Percentiles rank a stretch among this genome's conserved stretches.
Conservation (phyloP, 345 rosid genomes). For the Dipteronia sinensis region DNA sequence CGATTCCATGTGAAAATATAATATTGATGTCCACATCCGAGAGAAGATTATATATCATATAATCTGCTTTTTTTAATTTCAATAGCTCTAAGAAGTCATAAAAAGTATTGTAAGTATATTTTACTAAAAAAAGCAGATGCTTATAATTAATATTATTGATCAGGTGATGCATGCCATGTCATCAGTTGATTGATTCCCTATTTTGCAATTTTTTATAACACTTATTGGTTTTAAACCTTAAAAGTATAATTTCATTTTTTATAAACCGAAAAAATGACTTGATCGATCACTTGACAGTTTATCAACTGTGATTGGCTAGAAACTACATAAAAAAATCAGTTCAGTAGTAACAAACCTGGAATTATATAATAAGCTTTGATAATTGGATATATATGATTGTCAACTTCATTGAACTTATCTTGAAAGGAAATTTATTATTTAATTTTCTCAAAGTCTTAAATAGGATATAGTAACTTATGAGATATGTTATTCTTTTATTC, state of each 20-base stretch:
- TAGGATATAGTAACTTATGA: not conserved
- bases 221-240: not conserved
- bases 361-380: not conserved
- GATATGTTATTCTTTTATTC: not conserved
- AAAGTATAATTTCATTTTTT: not conserved
- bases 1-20: not conserved
- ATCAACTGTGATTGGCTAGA: not conserved
- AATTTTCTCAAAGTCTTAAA: not conserved
- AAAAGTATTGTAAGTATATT: not conserved
- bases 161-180: not conserved
- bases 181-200: not conserved
- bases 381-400: constrained; percentile 7
- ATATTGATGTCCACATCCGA: not conserved
- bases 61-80: no score
- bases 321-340: constrained; percentile 8
- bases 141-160: not conserved
- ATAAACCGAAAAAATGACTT: not conserved
- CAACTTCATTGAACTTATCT: constrained; percentile 10
- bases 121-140: not conserved
- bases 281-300: constrained; percentile 3
- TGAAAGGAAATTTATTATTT: constrained; percentile 5
- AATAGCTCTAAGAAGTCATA: not conserved
- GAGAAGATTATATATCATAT: not conserved
- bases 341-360: not conserved
- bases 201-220: not conserved